Base-by-base conservation (phyloP, 1,284 basidiomycete species). In the Apiotrichum brassicae region DNA sequence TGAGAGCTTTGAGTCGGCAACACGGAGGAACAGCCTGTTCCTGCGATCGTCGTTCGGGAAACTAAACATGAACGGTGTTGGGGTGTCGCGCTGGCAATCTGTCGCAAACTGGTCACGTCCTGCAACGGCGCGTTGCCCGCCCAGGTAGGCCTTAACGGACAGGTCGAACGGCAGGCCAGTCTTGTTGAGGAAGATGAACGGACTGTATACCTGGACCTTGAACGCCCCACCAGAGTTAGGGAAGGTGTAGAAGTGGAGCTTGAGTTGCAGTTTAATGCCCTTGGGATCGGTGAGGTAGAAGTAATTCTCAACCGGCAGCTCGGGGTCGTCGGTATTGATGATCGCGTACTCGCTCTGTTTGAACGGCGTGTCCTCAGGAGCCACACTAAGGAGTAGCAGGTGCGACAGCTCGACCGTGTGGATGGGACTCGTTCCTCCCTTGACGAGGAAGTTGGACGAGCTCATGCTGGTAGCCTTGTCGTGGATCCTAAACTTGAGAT, bases 331-430 rank as follows among this genome's bases (percentile, higher is more conserved):
- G 6, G 89, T 91, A 60, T 93, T 95, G 74, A 98, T 94, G 70
- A 98, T 97, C 2, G 91, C 86, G 63, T 97, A 98, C 58, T 98
- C 94, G 70, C 91, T 94, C n/a, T 91, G 86, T 62, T 87, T 87
- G 78, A 90, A 93, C n/a, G 82, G 82, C 42, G 88, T 88, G 58
- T 95, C 92, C 72, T 97, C 86, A 3, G 95, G 79, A 43, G 87
- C 82, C 25, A 97, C 79, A 60, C 91, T 97, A 32, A 98, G 79
- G n/a, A 98, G 75, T 28, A 98, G 80, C 49, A 98, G 77, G 72
- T 98, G 95, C n/a, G 82, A 82, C 2, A 97, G 76, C 67, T 97
- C 92, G 25, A 97, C 91, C 1, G 93, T 94, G 67, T 98, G 95
- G 34, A 98, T 86, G 9, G 95, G 95, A 81, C 94, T 97, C 39